Base-by-base conservation (phyloP, 169 alveolate species). In the Eimeria tenella region DNA sequence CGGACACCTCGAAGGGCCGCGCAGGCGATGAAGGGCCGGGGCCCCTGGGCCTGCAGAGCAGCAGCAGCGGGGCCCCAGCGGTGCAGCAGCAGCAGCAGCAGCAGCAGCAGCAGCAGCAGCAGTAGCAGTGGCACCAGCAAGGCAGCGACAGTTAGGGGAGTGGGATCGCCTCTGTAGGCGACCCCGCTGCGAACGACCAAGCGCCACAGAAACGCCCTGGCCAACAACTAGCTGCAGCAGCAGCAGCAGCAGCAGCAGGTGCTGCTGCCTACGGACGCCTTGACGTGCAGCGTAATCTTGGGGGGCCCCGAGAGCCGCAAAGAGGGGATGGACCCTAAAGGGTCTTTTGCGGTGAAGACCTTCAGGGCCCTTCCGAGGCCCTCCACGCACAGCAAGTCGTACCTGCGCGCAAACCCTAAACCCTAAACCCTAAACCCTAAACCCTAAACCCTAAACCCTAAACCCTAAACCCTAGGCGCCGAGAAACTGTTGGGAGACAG, bases 1-100 rank as follows among this genome's bases (percentile, higher is more conserved):
- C 95, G 96, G 42, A 99, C 97, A 91, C 97, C 98, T 90, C 99
- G 97, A 90, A 99, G 96, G 53, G 99, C 97, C 53, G 99, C 99
- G 71, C 99, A 98, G 53, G 98, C 98, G 55, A 99, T 21, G 9
- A 5, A 5, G 77, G 77, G 77, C 77, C 25, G 21, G 53, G 21
- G 77, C 77, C 25, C 53, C 77, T 99, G 95, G 77, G 21, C 25
- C 77, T 68, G 77, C 7, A 42, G 13, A 2, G 84, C 84, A 74
- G 84, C 84, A 74, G 84, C 84, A 74, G 60, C 82, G 23, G 17
- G 73, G 42, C 42, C 42, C 42, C 77, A 68, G 50, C 77, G 25
- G 77, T 15, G 23, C 74, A 65, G 74, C 74, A 13, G 74, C 74
- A 71, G 82, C 82, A 71, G 82, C 82, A 21, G 82, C 84, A 74